Base-by-base conservation (phyloP, 805 yeast species). In the Saccharomycopsis sp. region DNA sequence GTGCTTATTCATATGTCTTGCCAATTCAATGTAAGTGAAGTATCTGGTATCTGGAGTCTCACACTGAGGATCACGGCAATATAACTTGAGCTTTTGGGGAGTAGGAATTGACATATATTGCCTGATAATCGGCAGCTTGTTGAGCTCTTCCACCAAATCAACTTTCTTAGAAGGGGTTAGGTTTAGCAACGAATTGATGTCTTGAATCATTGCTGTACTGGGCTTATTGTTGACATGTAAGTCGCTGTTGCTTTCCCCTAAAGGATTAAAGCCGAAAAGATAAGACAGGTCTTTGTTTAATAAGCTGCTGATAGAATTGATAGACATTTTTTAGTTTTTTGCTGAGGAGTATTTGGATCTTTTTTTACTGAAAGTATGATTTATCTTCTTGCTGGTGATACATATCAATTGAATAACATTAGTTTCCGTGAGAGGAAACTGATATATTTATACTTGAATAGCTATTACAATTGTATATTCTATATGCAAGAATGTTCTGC, bases 1-100 rank as follows among this genome's bases (percentile, higher is more conserved):
- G 24, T 61, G 63, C 5, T 14, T 29, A 52, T 61, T 59, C 62
- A 61, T 61, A 24, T 61, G 63, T 14, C 23, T 47, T 1, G 63
- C 63, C 17, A 61, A 52, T 2, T 41, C 56, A 19, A 53, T 25
- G 47, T 61, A 61, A 22, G 42, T 22, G 23, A 20, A 15, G 52
- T 54, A 58, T 24, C 42, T 53, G 3, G 15, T 20, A 20, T 52
- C 57, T 14, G 20, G 34, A 3, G 35, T 38, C 23, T 29, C 20
- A 17, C 63, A 61, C 3, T 53, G 35, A 17, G 47, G 38, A 23
- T 53, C 55, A 34, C 59, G 57, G 23, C 63, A 61, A 14, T 52
- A 24, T 12, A 61, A 50, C 34, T 54, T 58, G 19, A 61, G 35
- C 47, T 54, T 58, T 23, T 61, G 62, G 3, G 62, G 62, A n/a